Base-by-base conservation (phyloP, 139 green algal species). In the Chlamydomonas sphaeroides region DNA sequence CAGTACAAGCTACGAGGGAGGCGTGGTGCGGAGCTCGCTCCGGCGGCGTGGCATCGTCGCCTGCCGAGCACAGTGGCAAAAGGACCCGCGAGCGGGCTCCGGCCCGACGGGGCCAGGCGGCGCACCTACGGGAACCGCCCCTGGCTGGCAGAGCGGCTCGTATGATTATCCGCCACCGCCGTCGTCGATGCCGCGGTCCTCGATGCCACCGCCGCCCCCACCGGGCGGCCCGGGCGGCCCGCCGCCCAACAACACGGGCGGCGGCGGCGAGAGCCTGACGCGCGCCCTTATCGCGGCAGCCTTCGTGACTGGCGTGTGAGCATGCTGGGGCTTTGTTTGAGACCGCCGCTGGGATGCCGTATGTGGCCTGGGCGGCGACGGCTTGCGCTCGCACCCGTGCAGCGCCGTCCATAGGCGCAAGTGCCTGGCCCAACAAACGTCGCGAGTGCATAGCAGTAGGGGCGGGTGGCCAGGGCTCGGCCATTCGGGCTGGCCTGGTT, bases 131-230 rank as follows among this genome's bases (percentile, higher is more conserved):
- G 59, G 74, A 2, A 80, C 74, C 10, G 10, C 71, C 17, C 74
- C 74, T 14, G 71, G 51, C 33, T 80, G 76, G 76, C 38, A 65
- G 21, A 11, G 45, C 26, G 76, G 76, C 7, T 15, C 76, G 21
- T 83, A 74, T 38, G 76, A 83, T 33, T 73, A 73, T 18, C 76
- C 76, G 59, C 76, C 76, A 26, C 76, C 76, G 15, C 76, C 76
- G 2, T 53, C 62, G 7, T 70, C 45, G 3, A 32, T 41, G 35
- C 59, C 62, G 28, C 42, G 49, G 26, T 45, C 62, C 1, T 23
- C 45, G 33, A 68, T 73, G 63, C 63, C 63, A 23, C 76, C 76
- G 3, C 76, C 76, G 14, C 61, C 74, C 41, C 76, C 76, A 25
- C 63, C 63, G 3, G 20, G 36, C 25, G 18, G 4, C 2, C 76